Evolutionary conservation across 192 early-diverging fungal genomes (phyloP), one percentile per base, ranked within the genome.

Genomic region (Coemansia javaensis): DNA sequence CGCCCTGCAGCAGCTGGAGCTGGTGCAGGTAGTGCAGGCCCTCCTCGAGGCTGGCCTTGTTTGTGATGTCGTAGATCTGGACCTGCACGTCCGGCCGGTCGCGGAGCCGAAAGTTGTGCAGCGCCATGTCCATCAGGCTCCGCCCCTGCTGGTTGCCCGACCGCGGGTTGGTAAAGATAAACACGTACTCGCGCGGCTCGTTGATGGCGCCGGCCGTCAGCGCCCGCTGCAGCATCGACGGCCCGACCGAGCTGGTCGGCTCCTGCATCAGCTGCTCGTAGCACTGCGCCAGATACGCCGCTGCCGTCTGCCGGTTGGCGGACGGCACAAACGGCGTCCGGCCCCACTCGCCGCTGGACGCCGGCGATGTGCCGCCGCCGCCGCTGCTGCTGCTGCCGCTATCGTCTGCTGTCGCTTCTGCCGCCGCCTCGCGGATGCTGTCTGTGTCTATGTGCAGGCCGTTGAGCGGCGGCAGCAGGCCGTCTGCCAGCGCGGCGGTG

Each of bases 141-240:
- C 63, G 50, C 0, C 86, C 86, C 25, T 85, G 79, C 50, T 81
- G 82, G 63, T 85, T 83, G 17, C 86, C 86, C 0, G 81, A 83
- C 7, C 78, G 54, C n/a, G 86, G 86, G 55, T 88, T 88, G 24
- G 81, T 81, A 58, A 88, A 88, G 18, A 88, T 88, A 49, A 88
- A 85, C 20, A 85, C 71, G 47, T 86, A 82, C 2, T 77, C 58
- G 11, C 58, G 73, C 3, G 85, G 83, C 30, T 78, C 71, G 33
- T 65, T 58, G 7, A 65, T 56, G 9, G 51, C 32, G 10, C 28
- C 22, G 18, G 32, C 40, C 16, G 37, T 17, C 6, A 59, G 40
- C 25, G 56, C 50, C n/a, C 36, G 47, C 6, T 56, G 49, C 14
- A 59, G 44, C 7, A 47, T 41, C 18, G 51, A 46, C 14, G 64